These are phyloP conservation scores for Straminergon stramineum DNA, from an alignment of 225 moss, liverwort and hornwort species.

Conservation along the genomic window DNA sequence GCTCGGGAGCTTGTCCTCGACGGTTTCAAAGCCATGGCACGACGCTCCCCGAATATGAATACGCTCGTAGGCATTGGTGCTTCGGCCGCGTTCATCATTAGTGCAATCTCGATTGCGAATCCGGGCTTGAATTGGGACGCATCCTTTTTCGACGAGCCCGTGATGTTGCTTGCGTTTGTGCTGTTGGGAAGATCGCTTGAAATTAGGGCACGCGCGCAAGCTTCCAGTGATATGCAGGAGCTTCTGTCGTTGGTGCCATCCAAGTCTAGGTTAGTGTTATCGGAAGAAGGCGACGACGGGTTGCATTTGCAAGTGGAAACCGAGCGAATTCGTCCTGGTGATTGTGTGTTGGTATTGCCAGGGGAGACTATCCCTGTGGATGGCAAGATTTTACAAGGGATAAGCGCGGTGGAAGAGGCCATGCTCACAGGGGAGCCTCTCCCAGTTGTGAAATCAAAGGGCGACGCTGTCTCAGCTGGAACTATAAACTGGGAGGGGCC, in stretches of 20 bases:
- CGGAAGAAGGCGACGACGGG: constrained; percentile 42
- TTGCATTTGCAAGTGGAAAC: constrained; percentile 70
- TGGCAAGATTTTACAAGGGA: constrained; percentile 59
- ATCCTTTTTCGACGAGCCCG: constrained; percentile 91
- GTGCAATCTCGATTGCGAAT: constrained; percentile 66
- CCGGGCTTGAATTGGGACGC: constrained; percentile 82
- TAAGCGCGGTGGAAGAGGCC: constrained; percentile 87
- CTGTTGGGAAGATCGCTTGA: constrained; percentile 78
- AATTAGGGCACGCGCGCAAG: constrained; percentile 78
- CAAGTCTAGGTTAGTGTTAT: constrained; percentile 65
- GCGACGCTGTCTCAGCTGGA: constrained; percentile 69
- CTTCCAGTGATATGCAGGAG: constrained; percentile 96
- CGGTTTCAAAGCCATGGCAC: constrained; percentile 65
- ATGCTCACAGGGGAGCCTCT: constrained; percentile 96
- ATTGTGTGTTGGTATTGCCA: constrained; percentile 70
- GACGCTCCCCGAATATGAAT: constrained; percentile 91
- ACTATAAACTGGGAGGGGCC: constrained; percentile 98
- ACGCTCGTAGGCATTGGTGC: constrained; percentile 83
- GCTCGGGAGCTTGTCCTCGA: constrained; percentile 76
- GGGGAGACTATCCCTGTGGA: constrained; percentile 91
- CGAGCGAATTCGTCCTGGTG: constrained; percentile 72
- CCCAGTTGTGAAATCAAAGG: constrained; percentile 60
- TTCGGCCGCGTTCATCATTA: constrained; percentile 65
- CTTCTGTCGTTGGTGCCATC: constrained; percentile 83
- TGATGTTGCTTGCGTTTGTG: constrained; percentile 92